Evolutionary conservation across 441 rosid genomes (phyloP).

Genomic region (Jatropha multifida): DNA sequence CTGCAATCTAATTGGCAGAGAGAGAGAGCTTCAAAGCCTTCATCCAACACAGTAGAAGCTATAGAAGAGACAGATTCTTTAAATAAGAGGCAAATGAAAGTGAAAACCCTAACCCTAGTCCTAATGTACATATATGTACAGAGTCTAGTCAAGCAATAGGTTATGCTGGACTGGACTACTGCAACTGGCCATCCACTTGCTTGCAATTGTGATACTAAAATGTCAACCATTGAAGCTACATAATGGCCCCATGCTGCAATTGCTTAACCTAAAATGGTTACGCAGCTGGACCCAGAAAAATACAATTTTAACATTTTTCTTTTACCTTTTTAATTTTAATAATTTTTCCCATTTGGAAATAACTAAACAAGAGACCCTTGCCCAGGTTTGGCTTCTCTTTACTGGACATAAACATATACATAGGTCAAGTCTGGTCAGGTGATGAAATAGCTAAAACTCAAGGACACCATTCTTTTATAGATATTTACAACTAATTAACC

Average conservation of each 20-base stretch:
- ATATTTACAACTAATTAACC: too few species aligned
- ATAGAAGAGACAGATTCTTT: conserved; percentile 11
- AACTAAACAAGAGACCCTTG: neutral
- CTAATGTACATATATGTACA: conserved; percentile 11
- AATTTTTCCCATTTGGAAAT: neutral
- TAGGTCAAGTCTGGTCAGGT: neutral
- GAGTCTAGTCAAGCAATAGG: conserved; percentile 27
- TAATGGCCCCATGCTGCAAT: conserved; percentile 16
- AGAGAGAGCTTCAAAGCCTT: neutral
- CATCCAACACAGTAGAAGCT: neutral
- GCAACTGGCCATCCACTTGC: conserved; percentile 12
- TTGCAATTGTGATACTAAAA: conserved; percentile 22
- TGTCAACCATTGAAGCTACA: conserved; percentile 25
- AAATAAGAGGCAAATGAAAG: conserved; percentile 2
- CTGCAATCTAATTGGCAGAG: conserved; percentile 8
- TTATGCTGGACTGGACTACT: conserved; percentile 34
- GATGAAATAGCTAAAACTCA: neutral
- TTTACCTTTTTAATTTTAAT: neutral
- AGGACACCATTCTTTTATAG: neutral
- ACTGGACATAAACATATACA: neutral
- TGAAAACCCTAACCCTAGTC: conserved; percentile 29
- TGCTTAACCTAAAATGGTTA: conserved; percentile 31
- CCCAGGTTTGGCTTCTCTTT: conserved; percentile 1
- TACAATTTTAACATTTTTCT: neutral
- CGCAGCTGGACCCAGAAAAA: conserved; percentile 6